Base-by-base conservation (phyloP, 2,329 filamentous ascomycete genomes). In the Nemania abortiva region DNA sequence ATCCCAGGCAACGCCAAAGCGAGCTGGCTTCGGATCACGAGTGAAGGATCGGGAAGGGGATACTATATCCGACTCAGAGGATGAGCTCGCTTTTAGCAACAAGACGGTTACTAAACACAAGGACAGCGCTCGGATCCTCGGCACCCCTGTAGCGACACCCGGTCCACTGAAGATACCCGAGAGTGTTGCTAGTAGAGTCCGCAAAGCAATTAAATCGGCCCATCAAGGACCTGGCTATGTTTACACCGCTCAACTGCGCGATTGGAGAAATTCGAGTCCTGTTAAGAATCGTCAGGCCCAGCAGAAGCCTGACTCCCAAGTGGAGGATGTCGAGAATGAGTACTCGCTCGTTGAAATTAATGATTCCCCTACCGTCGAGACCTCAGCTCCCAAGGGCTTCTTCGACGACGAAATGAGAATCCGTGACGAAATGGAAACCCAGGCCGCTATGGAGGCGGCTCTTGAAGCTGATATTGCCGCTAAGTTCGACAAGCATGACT, bases 241-340 rank as follows among this genome's bases (percentile, higher is more conserved):
- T 1, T 91, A 92, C 70, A 91, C 89, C 45, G 88, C 88, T 3
- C 82, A 86, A 45, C 86, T 90, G 74, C 81, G 82, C 67, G 84
- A 85, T 27, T 93, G 91, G 91, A 85, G 86, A 71, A 84, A 90
- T 1, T 83, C 83, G 27, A 91, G 88, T 71, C 88, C 89, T 2
- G 75, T 78, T 6, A 85, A 86, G 70, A 74, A 70, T 74, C 76
- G 74, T 69, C 62, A 74, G 52, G 24, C 73, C 72, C 64, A 74
- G 71, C 39, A 79, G 72, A 71, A 76, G 58, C 34, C 52, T 53
- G 78, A 68, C 78, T 66, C 58, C 57, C 11, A 63, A 65, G 57
- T 53, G 18, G 68, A 70, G 4, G 66, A 72, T 24, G 76, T 74
- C 31, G 75, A 76, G 9, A 69, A 70, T 22, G 69, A 76, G 20